Evolutionary conservation across 345 rosid species (phyloP), one percentile per base, ranked within the genome.

Genomic region (Corchorus olitorius): DNA sequence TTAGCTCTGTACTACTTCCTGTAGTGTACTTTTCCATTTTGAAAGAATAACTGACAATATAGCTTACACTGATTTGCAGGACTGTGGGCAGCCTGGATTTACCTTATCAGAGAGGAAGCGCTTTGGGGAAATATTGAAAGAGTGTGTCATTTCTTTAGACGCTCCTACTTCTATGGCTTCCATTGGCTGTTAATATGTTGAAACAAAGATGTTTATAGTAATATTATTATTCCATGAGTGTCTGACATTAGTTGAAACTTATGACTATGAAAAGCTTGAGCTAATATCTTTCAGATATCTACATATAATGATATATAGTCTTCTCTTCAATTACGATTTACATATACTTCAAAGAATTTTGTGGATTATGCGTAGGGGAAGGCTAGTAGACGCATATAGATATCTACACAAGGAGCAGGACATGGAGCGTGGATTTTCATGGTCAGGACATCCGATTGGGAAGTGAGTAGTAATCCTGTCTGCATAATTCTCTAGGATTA

Each of bases 61-160:
- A 54, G 22, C 62, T 78, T 55, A 54, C 19, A 76, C 53, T 66
- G 59, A 75, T 27, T 74, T 77, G 75, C 88, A 96, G 98, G 99
- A 96, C 75, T 85, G 88, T 1, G 98, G 99, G 64, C 98, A 93
- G 81, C 99, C 99, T 76, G 99, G 98, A 80, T 93, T 93, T 81
- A 96, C 99, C 62, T 81, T 89, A 84, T 75, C 91, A 67, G 99
- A 96, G 89, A 96, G 99, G 84, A 89, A 86, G 79, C 94, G 97
- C 14, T 96, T 96, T 76, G 89, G 97, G 80, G 66, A 81, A 80
- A 81, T 84, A 77, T 76, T 92, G 80, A 92, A 88, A 85, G 98
- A 89, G 99, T 95, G 81, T 14, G 90, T 77, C 61, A 11, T 72
- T 62, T 70, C 45, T 50, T 34, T 50, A 43, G 61, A 68, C 39